Evolutionary conservation across 2,329 filamentous ascomycete genomes (phyloP).

Genomic region (Phaeosphaeriaceae sp.): DNA sequence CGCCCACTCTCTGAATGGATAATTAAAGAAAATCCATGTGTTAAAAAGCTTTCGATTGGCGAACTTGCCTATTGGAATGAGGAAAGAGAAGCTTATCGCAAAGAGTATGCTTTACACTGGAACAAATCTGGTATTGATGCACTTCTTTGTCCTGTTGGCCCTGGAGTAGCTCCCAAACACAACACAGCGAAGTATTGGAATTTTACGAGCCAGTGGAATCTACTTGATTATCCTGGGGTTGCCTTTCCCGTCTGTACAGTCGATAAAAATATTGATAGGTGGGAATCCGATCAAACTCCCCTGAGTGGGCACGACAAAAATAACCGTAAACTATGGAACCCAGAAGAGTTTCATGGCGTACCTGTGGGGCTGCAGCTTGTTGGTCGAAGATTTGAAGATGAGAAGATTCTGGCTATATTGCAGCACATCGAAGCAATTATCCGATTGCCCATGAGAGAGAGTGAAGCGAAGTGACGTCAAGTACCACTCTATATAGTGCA

Average conservation of each 20-base stretch:
- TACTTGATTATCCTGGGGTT: slow-evolving; percentile 69
- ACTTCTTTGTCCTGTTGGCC: slow-evolving; percentile 66
- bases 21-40: slow-evolving; percentile 60
- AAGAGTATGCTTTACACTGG: slow-evolving; percentile 56
- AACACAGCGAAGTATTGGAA: slow-evolving; percentile 65
- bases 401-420: slow-evolving; percentile 56
- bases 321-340: slow-evolving; percentile 56
- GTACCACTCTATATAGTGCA: too few relatives aligned
- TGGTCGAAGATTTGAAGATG: slow-evolving; percentile 60
- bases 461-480: too few relatives aligned
- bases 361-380: slow-evolving; percentile 63
- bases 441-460: slow-evolving; percentile 21
- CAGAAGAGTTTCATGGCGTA: slow-evolving; percentile 56
- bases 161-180: slow-evolving; percentile 61
- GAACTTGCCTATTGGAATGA: slow-evolving; percentile 53
- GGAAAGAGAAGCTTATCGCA: slow-evolving; percentile 53
- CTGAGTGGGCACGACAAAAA: slow-evolving; percentile 57
- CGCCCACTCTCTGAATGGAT: slow-evolving; percentile 66
- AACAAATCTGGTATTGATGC: slow-evolving; percentile 60
- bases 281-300: slow-evolving; percentile 38
- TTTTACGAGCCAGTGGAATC: slow-evolving; percentile 72
- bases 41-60: slow-evolving; percentile 48
- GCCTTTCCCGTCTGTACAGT: slow-evolving; percentile 63
- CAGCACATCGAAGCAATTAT: slow-evolving; percentile 43
- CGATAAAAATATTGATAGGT: slow-evolving; percentile 51